phyloP scores from a whole-genome alignment of 495 filamentous ascomycete genomes.

The Aspergillus affinis region DNA sequence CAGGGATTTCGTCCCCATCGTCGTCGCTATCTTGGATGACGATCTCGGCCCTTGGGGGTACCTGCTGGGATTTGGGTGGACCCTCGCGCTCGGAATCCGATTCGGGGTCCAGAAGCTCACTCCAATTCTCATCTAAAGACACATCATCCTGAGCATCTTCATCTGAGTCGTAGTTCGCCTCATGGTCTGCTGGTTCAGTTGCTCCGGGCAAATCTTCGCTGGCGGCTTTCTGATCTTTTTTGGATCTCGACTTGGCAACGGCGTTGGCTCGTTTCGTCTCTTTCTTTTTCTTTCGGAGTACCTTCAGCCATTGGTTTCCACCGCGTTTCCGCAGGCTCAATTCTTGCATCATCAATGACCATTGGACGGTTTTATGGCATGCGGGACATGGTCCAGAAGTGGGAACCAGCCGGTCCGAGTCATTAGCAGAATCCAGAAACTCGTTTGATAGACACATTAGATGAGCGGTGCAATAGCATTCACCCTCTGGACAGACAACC shows the following conservation, averaged over 20 bases:
- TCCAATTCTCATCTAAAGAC: constrained; percentile 38
- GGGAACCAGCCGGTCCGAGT: constrained; percentile 59
- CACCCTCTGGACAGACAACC: constrained; percentile 65
- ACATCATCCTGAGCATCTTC: constrained; percentile 31
- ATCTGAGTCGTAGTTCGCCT: constrained; percentile 13
- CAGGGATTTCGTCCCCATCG: constrained; percentile 42
- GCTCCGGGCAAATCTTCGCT: constrained; percentile 13
- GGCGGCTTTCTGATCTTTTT: background rate
- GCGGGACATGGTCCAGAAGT: constrained; percentile 68
- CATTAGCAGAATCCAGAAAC: constrained; percentile 52
- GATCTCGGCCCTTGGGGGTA: constrained; percentile 30
- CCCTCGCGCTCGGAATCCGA: constrained; percentile 33
- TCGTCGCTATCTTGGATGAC: constrained; percentile 66
- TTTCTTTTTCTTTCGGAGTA: constrained; percentile 56
- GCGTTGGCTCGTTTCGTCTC: constrained; percentile 7
- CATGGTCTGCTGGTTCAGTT: background rate
- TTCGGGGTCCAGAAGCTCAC: constrained; percentile 31
- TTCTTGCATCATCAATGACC: constrained; percentile 81
- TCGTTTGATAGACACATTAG: constrained; percentile 70
- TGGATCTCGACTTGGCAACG: background rate
- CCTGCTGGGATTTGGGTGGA: constrained; percentile 14
- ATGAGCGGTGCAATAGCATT: constrained; percentile 70
- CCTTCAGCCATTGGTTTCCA: constrained; percentile 58
- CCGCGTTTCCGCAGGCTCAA: constrained; percentile 69
- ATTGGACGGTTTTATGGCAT: constrained; percentile 62